Base-by-base conservation (phyloP, 352 stramenopile species). In the Paralagenidium karlingii region DNA sequence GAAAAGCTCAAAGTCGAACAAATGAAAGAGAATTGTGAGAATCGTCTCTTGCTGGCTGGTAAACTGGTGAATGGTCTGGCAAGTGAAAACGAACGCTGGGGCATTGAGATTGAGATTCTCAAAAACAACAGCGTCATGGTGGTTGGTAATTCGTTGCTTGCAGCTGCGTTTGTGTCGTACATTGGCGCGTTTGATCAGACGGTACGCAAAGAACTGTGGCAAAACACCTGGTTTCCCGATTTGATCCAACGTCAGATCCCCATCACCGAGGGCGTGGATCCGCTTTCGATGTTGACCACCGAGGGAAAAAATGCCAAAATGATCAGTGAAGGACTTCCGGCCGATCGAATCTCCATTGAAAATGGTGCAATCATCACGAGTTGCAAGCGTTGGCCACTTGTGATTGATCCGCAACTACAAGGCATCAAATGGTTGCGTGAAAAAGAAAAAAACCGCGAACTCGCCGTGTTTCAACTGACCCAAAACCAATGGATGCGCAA, bases 381-480 rank as follows among this genome's bases (percentile, higher is more conserved):
- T 38, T 98, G 90, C 58, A 97, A 98, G 53, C 81, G 94, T 5
- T 99, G 94, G 94, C 94, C 93, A 10, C 53, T 99, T 19, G 84
- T 99, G 28, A 98, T 98, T 40, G 94, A 99, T 54, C 94, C 94
- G 42, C 94, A 99, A 55, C 55, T 95, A 13, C 94, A 99, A 62
- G 95, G 91, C 5, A 98, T 99, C 63, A 98, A 98, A 53, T 99
- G 95, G 95, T 79, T 99, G 12, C 77, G 79, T 29, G 77, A 89
- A 39, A 97, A 97, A 45, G 89, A 98, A 54, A 94, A 97, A 47
- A 76, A 88, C 32, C 77, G 88, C 15, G 69, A 87, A 0, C 55
- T 98, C 1, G 56, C 94, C 12, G 88, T 97, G 30, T 76, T 98
- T 50, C 92, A 98, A 41, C 47, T 98, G 15, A 96, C 82, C 4